phyloP scores from a whole-genome alignment of 2,329 filamentous ascomycete genomes.

The Apiospora rasikravindrae region DNA sequence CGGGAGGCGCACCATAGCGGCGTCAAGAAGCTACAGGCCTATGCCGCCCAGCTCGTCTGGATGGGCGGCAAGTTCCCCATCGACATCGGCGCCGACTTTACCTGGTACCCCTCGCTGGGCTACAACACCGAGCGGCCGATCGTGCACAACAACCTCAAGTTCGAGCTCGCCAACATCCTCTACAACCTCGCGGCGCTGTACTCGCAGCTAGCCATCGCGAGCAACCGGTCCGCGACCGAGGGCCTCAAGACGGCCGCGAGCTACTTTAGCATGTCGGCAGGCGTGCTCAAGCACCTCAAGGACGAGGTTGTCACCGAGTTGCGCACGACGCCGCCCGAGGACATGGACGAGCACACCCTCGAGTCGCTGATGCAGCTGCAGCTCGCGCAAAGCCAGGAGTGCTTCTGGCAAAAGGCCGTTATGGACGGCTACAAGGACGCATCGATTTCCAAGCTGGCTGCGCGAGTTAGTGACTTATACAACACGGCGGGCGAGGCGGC shows the following conservation, averaged over 20 bases:
- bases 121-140: conserved; percentile 82
- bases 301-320: conserved; percentile 80
- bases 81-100: conserved; percentile 93
- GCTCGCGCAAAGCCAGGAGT: conserved; percentile 93
- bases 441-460: conserved; percentile 88
- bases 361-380: conserved; percentile 83
- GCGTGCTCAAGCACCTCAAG: conserved; percentile 80
- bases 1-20: conserved; percentile 88
- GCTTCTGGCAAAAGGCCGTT: conserved; percentile 97
- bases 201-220: conserved; percentile 84
- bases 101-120: conserved; percentile 92
- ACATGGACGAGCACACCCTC: conserved; percentile 90
- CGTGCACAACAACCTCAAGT: conserved; percentile 69
- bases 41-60: conserved; percentile 92
- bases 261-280: conserved; percentile 87
- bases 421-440: conserved; percentile 93
- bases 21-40: conserved; percentile 84
- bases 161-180: conserved; percentile 90
- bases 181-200: conserved; percentile 95
- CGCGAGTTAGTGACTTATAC: conserved; percentile 89
- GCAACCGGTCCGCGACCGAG: conserved; percentile 78
- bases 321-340: conserved; percentile 83
- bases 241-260: conserved; percentile 88
- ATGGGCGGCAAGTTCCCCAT: conserved; percentile 95
- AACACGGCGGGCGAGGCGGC: conserved; percentile 82